These are phyloP conservation scores for Apiospora marii DNA, from an alignment of 2,329 filamentous ascomycete genomes.

Conservation along the genomic window DNA sequence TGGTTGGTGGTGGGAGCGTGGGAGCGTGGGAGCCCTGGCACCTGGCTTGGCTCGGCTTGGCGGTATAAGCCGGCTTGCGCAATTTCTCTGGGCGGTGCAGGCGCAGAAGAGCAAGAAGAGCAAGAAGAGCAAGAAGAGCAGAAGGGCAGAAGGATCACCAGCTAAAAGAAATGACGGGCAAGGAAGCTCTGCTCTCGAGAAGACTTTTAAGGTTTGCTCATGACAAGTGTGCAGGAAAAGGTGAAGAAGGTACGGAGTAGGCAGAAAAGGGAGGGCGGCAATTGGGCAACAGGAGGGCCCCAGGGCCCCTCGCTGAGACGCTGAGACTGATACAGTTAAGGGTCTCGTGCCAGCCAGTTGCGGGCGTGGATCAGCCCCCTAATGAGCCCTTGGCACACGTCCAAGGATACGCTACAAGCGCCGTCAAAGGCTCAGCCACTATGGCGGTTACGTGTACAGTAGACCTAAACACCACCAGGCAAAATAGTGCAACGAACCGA, in stretches of 20 bases:
- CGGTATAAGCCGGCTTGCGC: background rate
- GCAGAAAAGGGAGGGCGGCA: constrained; percentile 1
- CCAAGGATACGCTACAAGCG: background rate
- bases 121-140: too few relatives aligned
- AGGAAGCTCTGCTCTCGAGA: background rate
- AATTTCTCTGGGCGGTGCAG: background rate
- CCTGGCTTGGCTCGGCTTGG: constrained; percentile 1
- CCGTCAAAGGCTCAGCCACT: background rate
- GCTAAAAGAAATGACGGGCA: background rate
- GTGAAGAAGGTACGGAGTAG: background rate
- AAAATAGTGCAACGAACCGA: background rate
- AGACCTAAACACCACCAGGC: background rate
- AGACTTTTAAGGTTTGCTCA: background rate
- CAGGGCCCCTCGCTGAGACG: background rate
- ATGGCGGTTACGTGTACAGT: constrained; percentile 15
- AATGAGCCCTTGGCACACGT: background rate
- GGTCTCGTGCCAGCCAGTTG: constrained; percentile 9
- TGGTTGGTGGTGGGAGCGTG: background rate
- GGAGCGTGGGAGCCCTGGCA: background rate
- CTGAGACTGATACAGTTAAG: constrained; percentile 14
- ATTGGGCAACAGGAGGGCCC: background rate
- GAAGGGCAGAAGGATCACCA: background rate
- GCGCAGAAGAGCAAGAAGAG: background rate
- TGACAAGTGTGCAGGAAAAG: constrained; percentile 1
- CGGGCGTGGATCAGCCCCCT: background rate